Percentiles rank a stretch among this genome's conserved stretches.
These are phyloP conservation scores for Chaetomium cochliodes DNA, from an alignment of 495 filamentous ascomycete species.

Conservation along the genomic window DNA sequence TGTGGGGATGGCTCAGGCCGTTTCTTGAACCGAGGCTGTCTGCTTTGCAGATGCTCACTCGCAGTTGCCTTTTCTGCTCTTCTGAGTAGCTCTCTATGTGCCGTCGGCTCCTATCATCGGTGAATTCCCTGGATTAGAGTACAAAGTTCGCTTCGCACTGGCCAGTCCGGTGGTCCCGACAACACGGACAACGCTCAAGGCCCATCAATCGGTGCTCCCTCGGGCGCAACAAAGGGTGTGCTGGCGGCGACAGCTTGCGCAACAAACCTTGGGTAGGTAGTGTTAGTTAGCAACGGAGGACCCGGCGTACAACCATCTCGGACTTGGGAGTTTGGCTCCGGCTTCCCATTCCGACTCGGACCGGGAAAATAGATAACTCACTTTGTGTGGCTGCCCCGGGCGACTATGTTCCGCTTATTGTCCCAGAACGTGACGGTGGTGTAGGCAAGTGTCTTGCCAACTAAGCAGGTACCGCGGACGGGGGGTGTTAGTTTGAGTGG, in stretches of 20 bases:
- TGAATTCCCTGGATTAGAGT: no score
- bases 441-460: constrained; percentile 89
- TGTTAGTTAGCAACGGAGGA: background rate
- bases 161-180: background rate
- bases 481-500: background rate
- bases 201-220: constrained; percentile 15
- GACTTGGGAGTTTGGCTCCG: background rate
- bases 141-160: background rate
- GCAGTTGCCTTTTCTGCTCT: no score
- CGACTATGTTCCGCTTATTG: constrained; percentile 70
- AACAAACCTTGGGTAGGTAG: constrained; percentile 19
- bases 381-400: constrained; percentile 96
- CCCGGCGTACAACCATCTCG: no score
- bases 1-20: background rate
- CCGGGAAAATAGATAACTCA: constrained; percentile 40
- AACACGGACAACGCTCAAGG: background rate
- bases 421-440: constrained; percentile 81
- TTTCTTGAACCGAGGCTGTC: no score
- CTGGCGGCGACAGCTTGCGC: constrained; percentile 13
- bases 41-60: no score
- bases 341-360: background rate
- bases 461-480: constrained; percentile 52
- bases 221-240: constrained; percentile 10
- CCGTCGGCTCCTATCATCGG: no score
- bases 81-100: no score